Evolutionary conservation across 495 filamentous ascomycete species (phyloP).

Genomic region (Aspergillus ellipticus): DNA sequence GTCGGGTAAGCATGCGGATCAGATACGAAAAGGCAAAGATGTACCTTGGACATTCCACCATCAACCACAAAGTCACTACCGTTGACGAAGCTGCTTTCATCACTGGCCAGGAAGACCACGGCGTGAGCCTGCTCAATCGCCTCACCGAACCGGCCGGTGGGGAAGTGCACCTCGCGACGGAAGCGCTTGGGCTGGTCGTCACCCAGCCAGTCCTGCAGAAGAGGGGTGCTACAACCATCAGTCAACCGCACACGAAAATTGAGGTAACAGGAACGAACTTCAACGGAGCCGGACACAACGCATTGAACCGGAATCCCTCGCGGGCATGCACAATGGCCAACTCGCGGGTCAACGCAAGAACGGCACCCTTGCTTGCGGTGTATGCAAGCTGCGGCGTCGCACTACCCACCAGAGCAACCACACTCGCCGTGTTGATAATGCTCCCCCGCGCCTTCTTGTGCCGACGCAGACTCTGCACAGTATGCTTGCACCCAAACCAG

Average conservation of each 20-base stretch:
- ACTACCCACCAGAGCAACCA: conserved; percentile 86
- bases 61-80: conserved; percentile 92
- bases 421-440: conserved; percentile 93
- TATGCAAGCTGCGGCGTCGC: conserved; percentile 94
- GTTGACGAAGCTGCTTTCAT: conserved; percentile 92
- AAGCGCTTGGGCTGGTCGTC: conserved; percentile 79
- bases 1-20: too few relatives aligned
- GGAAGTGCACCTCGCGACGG: conserved; percentile 92
- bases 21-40: too few relatives aligned
- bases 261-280: conserved; percentile 59
- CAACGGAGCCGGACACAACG: conserved; percentile 85
- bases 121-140: conserved; percentile 93
- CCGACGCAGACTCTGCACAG: conserved; percentile 72
- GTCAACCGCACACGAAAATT: too few relatives aligned
- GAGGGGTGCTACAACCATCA: conserved; percentile 50
- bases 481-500: conserved; percentile 95
- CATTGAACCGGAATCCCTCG: conserved; percentile 85
- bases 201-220: conserved; percentile 93
- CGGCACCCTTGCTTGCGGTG: conserved; percentile 94
- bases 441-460: conserved; percentile 72
- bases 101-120: conserved; percentile 88
- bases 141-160: conserved; percentile 91
- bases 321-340: conserved; percentile 80
- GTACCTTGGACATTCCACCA: conserved; percentile 91
- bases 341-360: conserved; percentile 80